These are phyloP conservation scores for Candida krabiensis DNA, from an alignment of 805 yeast genomes.

Conservation along the genomic window DNA sequence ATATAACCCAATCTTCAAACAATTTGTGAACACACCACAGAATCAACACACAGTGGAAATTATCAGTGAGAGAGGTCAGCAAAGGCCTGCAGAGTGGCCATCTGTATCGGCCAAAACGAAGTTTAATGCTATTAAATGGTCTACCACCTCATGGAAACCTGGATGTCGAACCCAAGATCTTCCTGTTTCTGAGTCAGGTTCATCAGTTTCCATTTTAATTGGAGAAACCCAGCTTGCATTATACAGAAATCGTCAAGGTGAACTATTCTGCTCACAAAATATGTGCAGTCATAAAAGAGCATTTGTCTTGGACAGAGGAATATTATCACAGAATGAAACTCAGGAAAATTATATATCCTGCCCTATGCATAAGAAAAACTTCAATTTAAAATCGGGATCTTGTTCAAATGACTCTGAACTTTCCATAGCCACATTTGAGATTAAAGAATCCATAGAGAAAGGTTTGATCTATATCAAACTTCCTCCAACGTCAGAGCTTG, in stretches of 20 bases:
- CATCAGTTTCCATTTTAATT: slow-evolving; percentile 32
- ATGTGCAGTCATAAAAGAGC: slow-evolving; percentile 43
- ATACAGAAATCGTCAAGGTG: slow-evolving; percentile 31
- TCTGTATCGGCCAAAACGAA: slow-evolving; percentile 21
- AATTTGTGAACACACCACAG: slow-evolving; percentile 33
- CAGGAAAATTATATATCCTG: slow-evolving; percentile 35
- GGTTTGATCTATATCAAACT: slow-evolving; percentile 31
- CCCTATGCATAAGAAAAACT: slow-evolving; percentile 39
- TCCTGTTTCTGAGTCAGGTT: slow-evolving; percentile 31
- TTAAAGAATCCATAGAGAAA: slow-evolving; percentile 33
- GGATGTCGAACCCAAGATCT: slow-evolving; percentile 30
- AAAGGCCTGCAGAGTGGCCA: slow-evolving; percentile 39
- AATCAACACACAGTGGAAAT: slow-evolving; percentile 33
- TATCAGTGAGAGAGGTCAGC: slow-evolving; percentile 36
- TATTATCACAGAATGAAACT: slow-evolving; percentile 32
- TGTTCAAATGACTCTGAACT: slow-evolving; percentile 31
- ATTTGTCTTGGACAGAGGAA: slow-evolving; percentile 37
- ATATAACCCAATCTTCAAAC: slow-evolving; percentile 30
- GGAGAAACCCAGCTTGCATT: slow-evolving; percentile 39
- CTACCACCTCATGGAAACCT: slow-evolving; percentile 30
- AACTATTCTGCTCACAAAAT: slow-evolving; percentile 37
- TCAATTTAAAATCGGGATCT: slow-evolving; percentile 30
- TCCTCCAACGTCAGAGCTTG: slow-evolving; percentile 35
- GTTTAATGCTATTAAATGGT: slow-evolving; percentile 35
- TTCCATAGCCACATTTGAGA: slow-evolving; percentile 37